Base-by-base conservation (phyloP, 768 basidiomycete species). In the Trametes meyenii region DNA sequence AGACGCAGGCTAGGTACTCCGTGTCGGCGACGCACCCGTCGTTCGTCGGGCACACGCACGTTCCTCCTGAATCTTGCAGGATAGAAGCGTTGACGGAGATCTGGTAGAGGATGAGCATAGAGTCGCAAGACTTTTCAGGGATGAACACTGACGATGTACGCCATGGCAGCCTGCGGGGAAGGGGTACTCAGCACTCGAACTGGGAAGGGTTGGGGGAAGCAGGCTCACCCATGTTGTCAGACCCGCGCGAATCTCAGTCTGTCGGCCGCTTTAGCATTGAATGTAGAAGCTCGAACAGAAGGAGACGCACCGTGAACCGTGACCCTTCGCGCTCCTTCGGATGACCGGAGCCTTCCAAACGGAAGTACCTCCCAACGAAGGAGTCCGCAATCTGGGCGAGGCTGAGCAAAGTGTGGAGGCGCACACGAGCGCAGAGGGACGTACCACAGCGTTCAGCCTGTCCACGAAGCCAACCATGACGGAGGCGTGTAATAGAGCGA, bases 81-180 rank as follows among this genome's bases (percentile, higher is more conserved):
- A 95, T 92, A 16, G 87, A 78, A 5, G 92, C 90, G 69, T 95
- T 95, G 69, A 95, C 92, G 24, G 90, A 89, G 63, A 92, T 91
- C 88, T 91, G 62, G 17, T 5, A 16, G 35, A 8, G 11, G n/a
- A 26, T 21, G 7, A 38, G 50, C 39, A 2, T 12, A 4, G 19
- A 6, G 12, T 12, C 17, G 2, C 21, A 4, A 13, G 3, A 24
- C 8, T 4, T 42, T 48, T 7, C 26, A 44, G 5, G 48, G 10
- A 7, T 4, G 11, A 26, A 39, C 23, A 69, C 85, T 67, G 60
- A 89, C 89, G 61, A 92, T 92, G 75, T 93, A 92, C 19, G 90
- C 87, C 91, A 92, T 93, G 35, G 89, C 86, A 5, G 88, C 89
- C 83, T 90, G 62, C 17, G 7, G 8, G 12, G 2, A 26, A 0